Conservation (phyloP, 768 basidiomycete genomes). For the Podaxis sp. region DNA sequence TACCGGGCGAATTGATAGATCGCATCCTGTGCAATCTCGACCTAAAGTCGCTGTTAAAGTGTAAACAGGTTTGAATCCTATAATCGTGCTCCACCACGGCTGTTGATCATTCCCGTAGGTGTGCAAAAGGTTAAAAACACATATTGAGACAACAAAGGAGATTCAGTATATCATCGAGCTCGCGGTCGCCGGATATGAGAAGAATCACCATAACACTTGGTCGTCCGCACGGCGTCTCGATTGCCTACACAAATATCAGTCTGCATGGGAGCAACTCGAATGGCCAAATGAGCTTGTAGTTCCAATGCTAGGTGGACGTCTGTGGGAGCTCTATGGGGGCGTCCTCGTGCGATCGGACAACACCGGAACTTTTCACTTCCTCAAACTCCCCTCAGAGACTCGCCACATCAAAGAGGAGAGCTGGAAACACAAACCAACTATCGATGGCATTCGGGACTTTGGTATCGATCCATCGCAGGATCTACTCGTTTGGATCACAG, state of each 20-base stretch:
- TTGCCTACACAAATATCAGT: constrained; percentile 36
- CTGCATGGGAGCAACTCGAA: constrained; percentile 38
- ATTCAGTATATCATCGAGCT: constrained; percentile 48
- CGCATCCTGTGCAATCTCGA: constrained; percentile 19
- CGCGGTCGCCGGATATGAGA: constrained; percentile 39
- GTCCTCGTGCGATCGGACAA: constrained; percentile 45
- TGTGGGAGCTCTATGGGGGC: constrained; percentile 63
- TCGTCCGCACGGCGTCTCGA: constrained; percentile 34
- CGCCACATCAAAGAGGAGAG: constrained; percentile 45
- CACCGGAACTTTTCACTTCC: constrained; percentile 38
- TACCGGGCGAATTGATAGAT: constrained; percentile 23
- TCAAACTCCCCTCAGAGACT: constrained; percentile 47
- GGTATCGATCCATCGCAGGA: constrained; percentile 69
- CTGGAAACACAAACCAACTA: constrained; percentile 39
- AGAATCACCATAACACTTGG: constrained; percentile 32
- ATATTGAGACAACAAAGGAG: constrained; percentile 28
- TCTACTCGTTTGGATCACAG: constrained; percentile 53
- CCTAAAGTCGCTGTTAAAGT: constrained; percentile 23
- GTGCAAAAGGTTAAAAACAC: constrained; percentile 29
- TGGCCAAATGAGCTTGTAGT: constrained; percentile 34
- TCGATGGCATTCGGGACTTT: constrained; percentile 53
- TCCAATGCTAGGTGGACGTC: constrained; percentile 39
- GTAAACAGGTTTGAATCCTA: constrained; percentile 23
- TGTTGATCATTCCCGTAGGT: constrained; percentile 23
- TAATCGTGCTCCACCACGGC: no score